Conservation (phyloP, 2,329 filamentous ascomycete species). For the Diaporthe sp. region DNA sequence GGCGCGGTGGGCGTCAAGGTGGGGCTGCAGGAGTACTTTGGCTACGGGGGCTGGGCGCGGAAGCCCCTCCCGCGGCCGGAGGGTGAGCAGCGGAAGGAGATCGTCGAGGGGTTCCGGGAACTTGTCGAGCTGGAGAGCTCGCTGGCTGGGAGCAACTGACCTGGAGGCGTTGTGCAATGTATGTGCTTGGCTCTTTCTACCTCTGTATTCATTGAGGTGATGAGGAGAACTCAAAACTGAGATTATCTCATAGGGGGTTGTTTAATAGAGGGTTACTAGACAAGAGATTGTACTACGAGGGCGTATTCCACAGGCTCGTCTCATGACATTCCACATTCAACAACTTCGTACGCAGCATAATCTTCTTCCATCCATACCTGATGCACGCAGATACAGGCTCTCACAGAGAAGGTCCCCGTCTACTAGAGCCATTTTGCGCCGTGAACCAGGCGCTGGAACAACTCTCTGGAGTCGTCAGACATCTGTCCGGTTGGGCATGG, state of each 20-base stretch:
- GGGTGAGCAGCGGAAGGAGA: constrained; percentile 20
- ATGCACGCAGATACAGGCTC: not conserved
- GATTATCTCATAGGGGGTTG: not conserved
- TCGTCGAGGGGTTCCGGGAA: constrained; percentile 36
- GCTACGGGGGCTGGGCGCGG: constrained; percentile 74
- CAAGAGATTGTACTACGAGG: not conserved
- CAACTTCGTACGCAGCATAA: not conserved
- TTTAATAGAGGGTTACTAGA: not conserved
- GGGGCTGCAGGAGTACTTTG: constrained; percentile 72
- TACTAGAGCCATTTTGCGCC: not conserved
- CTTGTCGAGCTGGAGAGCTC: constrained; percentile 38
- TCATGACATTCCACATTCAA: not conserved
- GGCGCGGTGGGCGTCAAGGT: constrained; percentile 80
- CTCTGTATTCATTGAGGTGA: not conserved
- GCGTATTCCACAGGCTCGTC: not conserved
- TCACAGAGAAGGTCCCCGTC: not conserved
- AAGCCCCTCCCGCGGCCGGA: constrained; percentile 59
- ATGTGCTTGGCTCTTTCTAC: not conserved
- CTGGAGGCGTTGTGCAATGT: not conserved
- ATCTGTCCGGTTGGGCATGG: not conserved
- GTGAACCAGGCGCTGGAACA: not conserved
- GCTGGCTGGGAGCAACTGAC: not conserved
- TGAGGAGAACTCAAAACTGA: not conserved
- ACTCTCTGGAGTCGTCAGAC: not conserved
- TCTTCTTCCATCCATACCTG: no score